Conservation (phyloP, 352 stramenopile species). For the Pythium rhizo-oryzae region DNA sequence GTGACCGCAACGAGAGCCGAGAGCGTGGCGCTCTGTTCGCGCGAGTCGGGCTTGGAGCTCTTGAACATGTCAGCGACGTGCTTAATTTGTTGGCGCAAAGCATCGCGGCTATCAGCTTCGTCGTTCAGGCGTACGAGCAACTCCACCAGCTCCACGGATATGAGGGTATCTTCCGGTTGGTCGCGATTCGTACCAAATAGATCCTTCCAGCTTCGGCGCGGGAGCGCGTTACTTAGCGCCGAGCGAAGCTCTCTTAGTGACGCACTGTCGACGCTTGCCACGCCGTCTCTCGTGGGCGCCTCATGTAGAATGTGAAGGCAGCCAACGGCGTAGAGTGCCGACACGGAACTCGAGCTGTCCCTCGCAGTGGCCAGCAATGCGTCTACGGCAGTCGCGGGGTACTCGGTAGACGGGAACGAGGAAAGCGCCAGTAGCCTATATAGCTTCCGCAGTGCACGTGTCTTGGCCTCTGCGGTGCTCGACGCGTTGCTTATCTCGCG, state of each 20-base stretch:
- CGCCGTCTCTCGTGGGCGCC: not conserved
- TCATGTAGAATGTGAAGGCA: not conserved
- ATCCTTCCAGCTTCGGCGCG: not conserved
- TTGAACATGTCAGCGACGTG: not conserved
- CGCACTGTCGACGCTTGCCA: not conserved
- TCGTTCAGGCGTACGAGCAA: not conserved
- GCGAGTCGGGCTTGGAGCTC: not conserved
- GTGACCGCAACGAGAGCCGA: not conserved
- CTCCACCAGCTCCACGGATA: not conserved
- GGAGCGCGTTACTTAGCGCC: not conserved
- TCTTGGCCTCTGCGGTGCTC: not conserved
- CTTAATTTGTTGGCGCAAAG: not conserved
- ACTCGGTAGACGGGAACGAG: too few species aligned
- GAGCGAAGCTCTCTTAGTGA: not conserved
- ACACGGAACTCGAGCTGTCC: not conserved
- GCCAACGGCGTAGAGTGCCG: slow-evolving; percentile 3
- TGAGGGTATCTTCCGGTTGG: not conserved
- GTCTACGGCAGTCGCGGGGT: not conserved
- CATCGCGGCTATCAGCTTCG: not conserved
- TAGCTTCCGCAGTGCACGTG: not conserved
- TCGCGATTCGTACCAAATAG: not conserved
- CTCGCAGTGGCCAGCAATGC: not conserved
- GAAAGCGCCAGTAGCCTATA: not conserved
- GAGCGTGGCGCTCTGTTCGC: not conserved
- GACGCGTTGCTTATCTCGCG: not conserved